Base-by-base conservation (phyloP, 768 basidiomycete species). In the Hebeloma cylindrosporum region DNA sequence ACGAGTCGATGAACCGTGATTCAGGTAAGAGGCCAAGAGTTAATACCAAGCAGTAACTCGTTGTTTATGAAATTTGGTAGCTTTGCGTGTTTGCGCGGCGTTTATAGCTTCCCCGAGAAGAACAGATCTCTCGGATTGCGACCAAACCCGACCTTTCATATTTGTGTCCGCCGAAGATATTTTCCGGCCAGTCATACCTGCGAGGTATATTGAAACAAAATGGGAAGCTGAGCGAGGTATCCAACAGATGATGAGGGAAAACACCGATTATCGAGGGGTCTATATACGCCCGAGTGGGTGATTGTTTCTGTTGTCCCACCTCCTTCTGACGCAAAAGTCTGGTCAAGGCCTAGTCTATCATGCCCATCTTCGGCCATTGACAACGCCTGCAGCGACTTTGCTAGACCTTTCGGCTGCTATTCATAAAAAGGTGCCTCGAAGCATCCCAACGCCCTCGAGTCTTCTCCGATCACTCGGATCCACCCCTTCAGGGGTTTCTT, bases 111-210 rank as follows among this genome's bases (percentile, higher is more conserved):
- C 79, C 10, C 54, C 64, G 11, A 60, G 70, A 31, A 58, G 60
- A 40, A 45, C 31, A 21, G 54, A 51, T 40, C 57, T 60, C 54
- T 43, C 40, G 50, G 54, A 43, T 60, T 40, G 57, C 50, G 47
- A 66, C 59, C 53, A 49, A 54, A 45, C 68, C 73, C 77, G 83
- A 42, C 78, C 84, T n/a, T 98, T 99, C 65, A 77, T 98, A 29
- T 98, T 89, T 67, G 74, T 99, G 45, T 99, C 96, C 37, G 96
- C 96, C 5, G 95, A 95, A 59, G 92, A 94, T 61, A 80, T 95
- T 35, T 93, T 83, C 67, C 81, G 90, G 10, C 96, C 95, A 20
- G 58, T 95, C 57, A 79, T 98, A 38, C 82, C 93, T 21, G 74
- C 79, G 0, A 71, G 88, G 26, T 99, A 99, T 68, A 92, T 98